A percentile compares a stretch with the other conserved stretches of the same genome.
phyloP scores from a whole-genome alignment of 768 basidiomycete genomes.

The Glaciozyma antarctica region DNA sequence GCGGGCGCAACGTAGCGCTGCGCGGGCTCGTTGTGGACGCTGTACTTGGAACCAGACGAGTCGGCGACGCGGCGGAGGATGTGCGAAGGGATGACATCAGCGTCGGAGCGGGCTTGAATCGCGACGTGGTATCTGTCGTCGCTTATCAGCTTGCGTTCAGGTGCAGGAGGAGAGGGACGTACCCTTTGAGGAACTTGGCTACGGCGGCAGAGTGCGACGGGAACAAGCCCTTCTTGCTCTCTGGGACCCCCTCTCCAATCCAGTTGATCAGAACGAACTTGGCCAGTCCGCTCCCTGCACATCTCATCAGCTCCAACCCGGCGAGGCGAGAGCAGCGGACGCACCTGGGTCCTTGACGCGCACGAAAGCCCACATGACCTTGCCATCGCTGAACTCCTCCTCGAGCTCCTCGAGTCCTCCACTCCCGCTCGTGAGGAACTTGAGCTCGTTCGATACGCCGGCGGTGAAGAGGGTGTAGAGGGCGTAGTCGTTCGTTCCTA shows the following conservation, averaged over 20 bases:
- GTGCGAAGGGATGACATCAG: constrained; percentile 65
- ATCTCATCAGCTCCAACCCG: no score
- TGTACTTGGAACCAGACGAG: constrained; percentile 83
- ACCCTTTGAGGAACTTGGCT: constrained; percentile 65
- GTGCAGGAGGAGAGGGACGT: constrained; percentile 30
- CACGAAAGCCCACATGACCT: constrained; percentile 45
- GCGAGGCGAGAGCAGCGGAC: constrained; percentile 4
- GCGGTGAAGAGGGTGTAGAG: constrained; percentile 25
- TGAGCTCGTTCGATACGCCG: constrained; percentile 13
- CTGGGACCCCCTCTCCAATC: constrained; percentile 92
- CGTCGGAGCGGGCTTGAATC: constrained; percentile 77
- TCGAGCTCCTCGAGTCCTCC: constrained; percentile 83
- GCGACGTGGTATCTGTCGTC: constrained; percentile 54
- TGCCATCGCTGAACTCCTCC: constrained; percentile 90
- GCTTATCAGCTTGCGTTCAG: neutral
- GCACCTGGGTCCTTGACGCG: constrained; percentile 22
- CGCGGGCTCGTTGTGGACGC: constrained; percentile 64
- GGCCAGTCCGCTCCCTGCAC: constrained; percentile 54
- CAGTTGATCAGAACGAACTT: constrained; percentile 96
- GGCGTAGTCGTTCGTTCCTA: constrained; percentile 21
- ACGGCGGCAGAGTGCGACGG: constrained; percentile 73
- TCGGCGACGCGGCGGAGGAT: constrained; percentile 62
- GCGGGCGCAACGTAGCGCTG: constrained; percentile 69
- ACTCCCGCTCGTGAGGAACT: constrained; percentile 48
- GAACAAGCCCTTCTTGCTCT: constrained; percentile 82